phyloP scores from a whole-genome alignment of 2,329 filamentous ascomycete genomes.

The Neocatenulostroma microsporum region DNA sequence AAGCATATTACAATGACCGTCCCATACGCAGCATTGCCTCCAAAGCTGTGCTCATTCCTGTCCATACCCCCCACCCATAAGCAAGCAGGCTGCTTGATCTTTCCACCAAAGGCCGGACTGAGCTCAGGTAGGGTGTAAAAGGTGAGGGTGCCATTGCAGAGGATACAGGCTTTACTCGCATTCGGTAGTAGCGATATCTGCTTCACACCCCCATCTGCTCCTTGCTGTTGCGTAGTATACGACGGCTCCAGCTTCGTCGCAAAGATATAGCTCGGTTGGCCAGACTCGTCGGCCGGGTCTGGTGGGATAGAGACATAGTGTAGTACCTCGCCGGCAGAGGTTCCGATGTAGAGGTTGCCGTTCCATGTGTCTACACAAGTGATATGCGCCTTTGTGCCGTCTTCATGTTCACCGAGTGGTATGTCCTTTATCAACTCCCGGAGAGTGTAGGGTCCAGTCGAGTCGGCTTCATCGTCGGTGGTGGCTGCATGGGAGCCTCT shows the following conservation, averaged over 20 bases:
- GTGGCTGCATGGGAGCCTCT: no score
- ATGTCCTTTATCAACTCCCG: slow-evolving; percentile 63
- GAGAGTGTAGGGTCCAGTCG: slow-evolving; percentile 58
- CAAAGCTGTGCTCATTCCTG: slow-evolving; percentile 37
- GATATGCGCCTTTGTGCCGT: slow-evolving; percentile 42
- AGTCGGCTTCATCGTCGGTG: no score
- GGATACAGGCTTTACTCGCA: slow-evolving; percentile 80
- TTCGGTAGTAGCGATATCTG: slow-evolving; percentile 82
- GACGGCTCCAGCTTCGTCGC: slow-evolving; percentile 42
- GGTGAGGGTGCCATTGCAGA: slow-evolving; percentile 89
- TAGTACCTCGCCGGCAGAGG: slow-evolving; percentile 55
- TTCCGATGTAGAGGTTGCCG: slow-evolving; percentile 58
- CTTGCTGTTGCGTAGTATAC: slow-evolving; percentile 44
- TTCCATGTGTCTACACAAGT: slow-evolving; percentile 59
- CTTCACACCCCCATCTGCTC: slow-evolving; percentile 62
- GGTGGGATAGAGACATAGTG: slow-evolving; percentile 80
- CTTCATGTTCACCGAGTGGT: slow-evolving; percentile 55
- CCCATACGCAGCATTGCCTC: slow-evolving; percentile 36
- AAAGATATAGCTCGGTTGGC: slow-evolving; percentile 60
- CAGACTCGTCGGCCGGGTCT: slow-evolving; percentile 56
- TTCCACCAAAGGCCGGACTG: slow-evolving; percentile 71
- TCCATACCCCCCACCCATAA: slow-evolving; percentile 77
- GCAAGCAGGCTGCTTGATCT: slow-evolving; percentile 73
- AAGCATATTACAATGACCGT: slow-evolving; percentile 66
- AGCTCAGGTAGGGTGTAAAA: slow-evolving; percentile 95